phyloP scores from a whole-genome alignment of 371 early-diverging fungal genomes.

The Mucor irregularis region DNA sequence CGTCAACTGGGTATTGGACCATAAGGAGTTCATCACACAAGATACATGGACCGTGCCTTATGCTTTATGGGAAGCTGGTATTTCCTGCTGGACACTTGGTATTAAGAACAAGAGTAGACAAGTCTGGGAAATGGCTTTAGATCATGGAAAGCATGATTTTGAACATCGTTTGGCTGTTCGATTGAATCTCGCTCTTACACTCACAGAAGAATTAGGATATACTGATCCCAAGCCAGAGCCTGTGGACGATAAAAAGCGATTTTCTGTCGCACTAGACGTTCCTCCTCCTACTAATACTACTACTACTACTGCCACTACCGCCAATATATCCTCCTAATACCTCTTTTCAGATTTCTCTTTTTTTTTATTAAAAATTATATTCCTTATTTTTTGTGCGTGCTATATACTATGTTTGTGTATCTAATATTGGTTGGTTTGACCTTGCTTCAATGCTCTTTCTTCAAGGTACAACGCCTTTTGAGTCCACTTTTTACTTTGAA shows the following conservation, averaged over 20 bases:
- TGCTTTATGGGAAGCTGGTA: slow-evolving; percentile 57
- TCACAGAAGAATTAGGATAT: slow-evolving; percentile 33
- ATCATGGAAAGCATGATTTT: slow-evolving; percentile 41
- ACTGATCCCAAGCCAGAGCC: slow-evolving; percentile 25
- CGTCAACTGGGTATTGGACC: slow-evolving; percentile 61
- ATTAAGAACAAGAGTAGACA: slow-evolving; percentile 31
- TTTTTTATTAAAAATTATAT: slow-evolving; percentile 9
- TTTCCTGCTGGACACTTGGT: slow-evolving; percentile 35
- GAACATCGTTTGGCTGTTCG: slow-evolving; percentile 47
- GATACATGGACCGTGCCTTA: slow-evolving; percentile 64
- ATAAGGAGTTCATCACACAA: slow-evolving; percentile 36
- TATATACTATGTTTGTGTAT: background rate
- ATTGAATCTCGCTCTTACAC: slow-evolving; percentile 33
- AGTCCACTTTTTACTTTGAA: slow-evolving; percentile 32
- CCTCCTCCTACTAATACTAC: background rate
- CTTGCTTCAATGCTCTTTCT: slow-evolving; percentile 37
- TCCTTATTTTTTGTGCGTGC: background rate
- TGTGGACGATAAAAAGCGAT: slow-evolving; percentile 31
- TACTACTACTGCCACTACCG: background rate
- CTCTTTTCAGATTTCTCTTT: background rate
- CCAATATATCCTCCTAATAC: background rate
- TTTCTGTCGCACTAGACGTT: slow-evolving; percentile 15
- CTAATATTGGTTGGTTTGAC: slow-evolving; percentile 25
- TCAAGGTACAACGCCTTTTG: slow-evolving; percentile 37
- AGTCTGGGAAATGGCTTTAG: slow-evolving; percentile 43